Evolutionary conservation across 768 basidiomycete species (phyloP).

Genomic region (Astraeus odoratus): DNA sequence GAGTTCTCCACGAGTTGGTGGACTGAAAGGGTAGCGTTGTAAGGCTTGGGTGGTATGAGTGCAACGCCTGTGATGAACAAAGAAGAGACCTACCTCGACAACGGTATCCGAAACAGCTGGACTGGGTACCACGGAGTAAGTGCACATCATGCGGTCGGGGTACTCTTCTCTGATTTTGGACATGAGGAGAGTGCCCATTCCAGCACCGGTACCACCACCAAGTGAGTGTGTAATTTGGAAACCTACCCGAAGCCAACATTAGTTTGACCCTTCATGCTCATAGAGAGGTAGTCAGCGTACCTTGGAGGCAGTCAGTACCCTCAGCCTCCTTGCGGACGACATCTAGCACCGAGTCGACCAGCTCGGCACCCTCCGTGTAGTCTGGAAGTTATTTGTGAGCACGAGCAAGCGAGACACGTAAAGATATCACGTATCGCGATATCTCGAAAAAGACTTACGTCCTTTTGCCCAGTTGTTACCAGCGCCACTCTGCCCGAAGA

Average conservation of each 20-base stretch:
- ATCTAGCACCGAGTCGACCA: conserved; percentile 96
- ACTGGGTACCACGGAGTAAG: conserved; percentile 96
- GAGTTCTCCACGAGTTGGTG: conserved; percentile 99
- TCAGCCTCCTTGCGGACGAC: conserved; percentile 99
- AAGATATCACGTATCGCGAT: background rate
- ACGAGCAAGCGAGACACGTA: background rate
- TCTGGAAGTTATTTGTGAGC: conserved; percentile 22
- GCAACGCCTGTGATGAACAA: background rate
- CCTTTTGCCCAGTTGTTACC: conserved; percentile 99
- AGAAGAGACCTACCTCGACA: conserved; percentile 59
- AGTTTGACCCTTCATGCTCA: conserved; percentile 1
- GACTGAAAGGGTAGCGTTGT: conserved; percentile 97
- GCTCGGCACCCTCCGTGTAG: conserved; percentile 95
- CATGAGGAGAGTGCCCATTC: conserved; percentile 98
- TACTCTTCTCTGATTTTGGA: conserved; percentile 99
- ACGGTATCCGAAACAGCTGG: conserved; percentile 99
- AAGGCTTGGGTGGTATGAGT: conserved; percentile 51
- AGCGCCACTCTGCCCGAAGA: conserved; percentile 96
- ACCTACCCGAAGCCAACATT: conserved; percentile 41
- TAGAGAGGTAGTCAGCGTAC: conserved; percentile 34
- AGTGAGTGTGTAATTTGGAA: conserved; percentile 99
- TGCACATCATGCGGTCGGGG: conserved; percentile 99
- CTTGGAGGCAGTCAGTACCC: conserved; percentile 94
- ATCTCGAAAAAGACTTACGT: conserved; percentile 61
- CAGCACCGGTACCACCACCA: conserved; percentile 98